Evolutionary conservation across 345 rosid genomes (phyloP), one percentile per base, ranked within the genome.

Genomic region (Citrus hindsii): DNA sequence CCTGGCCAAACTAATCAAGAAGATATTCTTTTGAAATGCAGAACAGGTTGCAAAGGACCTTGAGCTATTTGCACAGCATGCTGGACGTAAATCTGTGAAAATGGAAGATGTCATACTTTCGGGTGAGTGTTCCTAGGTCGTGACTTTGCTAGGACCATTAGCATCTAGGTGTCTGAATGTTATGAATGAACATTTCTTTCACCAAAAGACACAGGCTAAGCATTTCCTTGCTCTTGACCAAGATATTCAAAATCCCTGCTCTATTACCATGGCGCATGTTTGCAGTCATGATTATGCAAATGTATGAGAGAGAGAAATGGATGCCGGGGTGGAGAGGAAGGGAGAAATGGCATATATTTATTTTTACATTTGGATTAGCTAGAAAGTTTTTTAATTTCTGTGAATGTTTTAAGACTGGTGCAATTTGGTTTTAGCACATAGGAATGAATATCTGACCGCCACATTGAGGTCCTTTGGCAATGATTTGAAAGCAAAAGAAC

Each of bases 11-110:
- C 51, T 72, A 63, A 82, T 77, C 56, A 35, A 74, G 28, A 16
- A 33, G 9, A 18, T 74, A n/a, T 64, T 61, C 59, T 67, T n/a
- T 76, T 77, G 76, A 74, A 42, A 74, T 59, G 75, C 96, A 95
- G 99, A 89, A 74, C 90, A 88, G 59, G 70, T 95, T 79, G 97
- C 96, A 2, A 92, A 86, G 85, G 95, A 92, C 74, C 86, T 95
- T 35, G 95, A 93, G 85, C 86, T 87, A 40, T 93, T 93, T 84
- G 93, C 97, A 38, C 99, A 88, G 75, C 99, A 95, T 76, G 97
- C 92, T 74, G 92, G 97, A 71, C 97, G 97, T 64, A 95, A 93
- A 84, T 80, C 89, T 75, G 95, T 92, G 56, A 92, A 90, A 76
- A 91, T 86, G 88, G 95, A 94, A 46, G 98, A 95, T 79, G 97